Base-by-base conservation (phyloP, 1,139 yeast genomes). In the Scheffersomyces titani region DNA sequence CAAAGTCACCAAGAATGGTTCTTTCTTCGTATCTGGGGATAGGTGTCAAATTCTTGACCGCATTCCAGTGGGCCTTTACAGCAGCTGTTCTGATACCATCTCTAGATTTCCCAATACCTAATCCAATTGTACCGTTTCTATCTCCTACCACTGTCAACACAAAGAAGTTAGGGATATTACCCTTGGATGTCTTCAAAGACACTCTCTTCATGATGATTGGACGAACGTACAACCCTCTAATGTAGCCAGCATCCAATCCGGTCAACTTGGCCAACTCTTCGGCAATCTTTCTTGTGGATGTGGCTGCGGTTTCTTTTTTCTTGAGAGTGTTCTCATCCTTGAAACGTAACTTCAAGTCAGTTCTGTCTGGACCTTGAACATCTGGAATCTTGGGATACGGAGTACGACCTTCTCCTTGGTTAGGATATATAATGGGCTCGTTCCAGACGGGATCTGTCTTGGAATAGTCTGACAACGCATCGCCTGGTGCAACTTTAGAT, bases 71-170 rank as follows among this genome's bases (percentile, higher is more conserved):
- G 7, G 98, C 98, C 69, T 92, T 91, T 51, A 86, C 79, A 46
- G 89, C 83, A 2, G 99, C 97, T 55, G 84, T 83, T 57, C 90
- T 78, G 75, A 89, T 85, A 59, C 90, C 92, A 60, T 86, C 88
- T 65, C 92, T 81, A 57, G 94, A 93, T 69, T 91, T 91, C 58
- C 99, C 99, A 73, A 92, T 97, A 55, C 99, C 99, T 53, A 93
- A 79, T 51, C 99, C 99, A 60, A 93, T 80, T 88, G 92, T 90
- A 61, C 99, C 99, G 63, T 90, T 89, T 58, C 87, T 84, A 73
- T 96, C 97, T 51, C 99, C 99, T 7, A 90, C 97, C 49, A 93
- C 91, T 9, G 93, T 96, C 67, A 94, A 75, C 1, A 93, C 90
- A 71, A 91, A 94, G 72, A 87, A 89, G 52, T 92, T 87, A 52